Evolutionary conservation across 139 green algal species (phyloP), one percentile per base, ranked within the genome.

Genomic region (Astrephomene gubernaculifera): DNA sequence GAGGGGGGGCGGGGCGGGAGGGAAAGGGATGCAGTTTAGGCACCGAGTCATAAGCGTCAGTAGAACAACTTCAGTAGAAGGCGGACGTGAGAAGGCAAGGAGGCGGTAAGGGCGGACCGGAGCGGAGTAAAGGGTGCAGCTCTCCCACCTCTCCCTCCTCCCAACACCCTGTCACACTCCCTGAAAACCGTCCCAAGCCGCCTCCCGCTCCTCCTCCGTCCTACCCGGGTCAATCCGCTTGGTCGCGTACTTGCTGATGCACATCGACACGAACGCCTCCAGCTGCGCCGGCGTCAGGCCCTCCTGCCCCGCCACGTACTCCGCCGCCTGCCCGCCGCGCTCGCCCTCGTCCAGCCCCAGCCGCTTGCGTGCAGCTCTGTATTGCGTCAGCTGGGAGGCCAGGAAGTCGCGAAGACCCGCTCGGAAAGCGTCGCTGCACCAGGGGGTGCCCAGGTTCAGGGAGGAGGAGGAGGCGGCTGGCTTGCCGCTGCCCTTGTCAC

Each of bases 171-270:
- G n/a, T n/a, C n/a, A 68, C 61, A 33, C 43, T 38, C 36, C 31
- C 38, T 6, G 44, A n/a, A n/a, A n/a, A n/a, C n/a, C n/a, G n/a
- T n/a, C n/a, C n/a, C n/a, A n/a, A n/a, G n/a, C n/a, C n/a, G n/a
- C n/a, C n/a, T 36, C 27, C 44, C 44, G 3, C 79, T 8, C 45
- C 67, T 8, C 9, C 54, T 12, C 27, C 25, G 17, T 6, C 79
- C 36, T 64, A 93, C 92, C 96, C 52, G 97, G 96, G 64, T 99
- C 96, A 21, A 98, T 95, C 60, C 92, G 91, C 93, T 99, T 98
- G 52, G 61, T 25, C 49, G 95, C 86, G 81, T 98, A 98, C 85
- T 92, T 92, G 61, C 68, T 60, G 4, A 94, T 38, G 73, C 84
- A 87, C n/a, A 81, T 69, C 57, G 89, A 65, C 65, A 98, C 72